Evolutionary conservation across 345 rosid genomes (phyloP).

Genomic region (Eucalyptus sp.): DNA sequence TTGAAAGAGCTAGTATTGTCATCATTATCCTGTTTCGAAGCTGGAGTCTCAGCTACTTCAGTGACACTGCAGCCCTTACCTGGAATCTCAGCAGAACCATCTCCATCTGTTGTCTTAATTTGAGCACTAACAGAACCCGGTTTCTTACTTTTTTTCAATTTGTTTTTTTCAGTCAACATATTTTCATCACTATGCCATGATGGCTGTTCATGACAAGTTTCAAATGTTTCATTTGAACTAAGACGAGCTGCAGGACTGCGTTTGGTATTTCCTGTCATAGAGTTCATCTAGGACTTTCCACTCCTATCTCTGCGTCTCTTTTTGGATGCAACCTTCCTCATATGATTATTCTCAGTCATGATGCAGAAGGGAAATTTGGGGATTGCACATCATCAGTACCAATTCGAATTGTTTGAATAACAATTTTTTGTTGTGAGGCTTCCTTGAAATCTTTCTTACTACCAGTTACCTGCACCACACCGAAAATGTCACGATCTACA

Average conservation of each 20-base stretch:
- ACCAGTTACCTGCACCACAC: not conserved
- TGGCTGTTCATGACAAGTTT: not conserved
- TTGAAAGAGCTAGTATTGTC: not conserved
- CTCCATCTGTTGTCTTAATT: not conserved
- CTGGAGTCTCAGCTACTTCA: not conserved
- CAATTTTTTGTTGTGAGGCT: not conserved
- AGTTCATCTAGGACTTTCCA: not conserved
- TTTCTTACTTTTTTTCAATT: not conserved
- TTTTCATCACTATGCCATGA: not conserved
- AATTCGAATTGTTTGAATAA: not conserved
- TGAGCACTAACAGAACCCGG: not conserved
- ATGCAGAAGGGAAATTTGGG: not conserved
- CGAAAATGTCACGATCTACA: not conserved
- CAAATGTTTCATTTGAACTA: not conserved
- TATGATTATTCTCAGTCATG: not conserved
- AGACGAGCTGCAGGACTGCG: not conserved
- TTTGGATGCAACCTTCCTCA: not conserved
- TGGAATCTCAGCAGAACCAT: not conserved
- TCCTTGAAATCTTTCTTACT: not conserved
- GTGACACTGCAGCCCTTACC: not conserved
- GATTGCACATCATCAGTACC: not conserved
- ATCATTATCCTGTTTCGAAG: not conserved
- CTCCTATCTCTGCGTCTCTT: slow-evolving; percentile 7
- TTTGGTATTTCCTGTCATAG: slow-evolving; percentile 6
- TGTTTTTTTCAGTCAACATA: not conserved